These are phyloP conservation scores for Wickerhamomyces chaumierensis DNA, from an alignment of 805 yeast genomes.

Conservation along the genomic window DNA sequence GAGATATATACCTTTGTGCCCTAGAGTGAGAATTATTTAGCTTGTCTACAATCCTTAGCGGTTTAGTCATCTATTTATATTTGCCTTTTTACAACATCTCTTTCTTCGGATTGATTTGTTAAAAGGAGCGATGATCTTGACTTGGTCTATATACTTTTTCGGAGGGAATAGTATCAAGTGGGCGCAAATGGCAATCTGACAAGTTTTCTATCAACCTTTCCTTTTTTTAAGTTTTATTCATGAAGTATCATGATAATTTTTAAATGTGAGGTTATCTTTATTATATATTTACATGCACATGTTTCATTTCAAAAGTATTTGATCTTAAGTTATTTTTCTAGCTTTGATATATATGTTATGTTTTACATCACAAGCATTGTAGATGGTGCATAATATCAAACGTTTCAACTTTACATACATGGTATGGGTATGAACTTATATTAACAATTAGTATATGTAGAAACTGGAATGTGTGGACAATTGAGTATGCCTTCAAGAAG, in stretches of 20 bases:
- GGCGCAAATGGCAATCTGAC: constrained; percentile 99
- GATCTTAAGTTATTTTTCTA: too few relatives aligned
- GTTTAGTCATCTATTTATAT: constrained; percentile 69
- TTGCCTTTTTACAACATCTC: constrained; percentile 21
- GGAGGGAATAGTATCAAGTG: constrained; percentile 83
- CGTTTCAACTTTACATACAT: too few relatives aligned
- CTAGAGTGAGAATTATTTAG: constrained; percentile 74
- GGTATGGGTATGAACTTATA: too few relatives aligned
- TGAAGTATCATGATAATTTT: constrained; percentile 15
- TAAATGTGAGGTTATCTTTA: constrained; percentile 4
- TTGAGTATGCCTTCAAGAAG: too few relatives aligned
- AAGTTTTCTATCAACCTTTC: constrained; percentile 39
- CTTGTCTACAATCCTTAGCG: constrained; percentile 83
- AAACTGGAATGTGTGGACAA: too few relatives aligned
- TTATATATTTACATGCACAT: too few relatives aligned
- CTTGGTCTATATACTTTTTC: constrained; percentile 81
- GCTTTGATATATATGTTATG: too few relatives aligned
- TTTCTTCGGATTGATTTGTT: constrained; percentile 18
- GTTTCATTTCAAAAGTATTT: too few relatives aligned
- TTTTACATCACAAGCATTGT: too few relatives aligned
- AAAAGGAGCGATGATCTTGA: constrained; percentile 99
- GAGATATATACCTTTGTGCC: constrained; percentile 87
- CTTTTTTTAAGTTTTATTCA: constrained; percentile 3
- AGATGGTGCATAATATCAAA: too few relatives aligned
- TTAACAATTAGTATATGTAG: too few relatives aligned